Evolutionary conservation across 352 stramenopile genomes (phyloP).

Genomic region (Pythium scleroteichum): DNA sequence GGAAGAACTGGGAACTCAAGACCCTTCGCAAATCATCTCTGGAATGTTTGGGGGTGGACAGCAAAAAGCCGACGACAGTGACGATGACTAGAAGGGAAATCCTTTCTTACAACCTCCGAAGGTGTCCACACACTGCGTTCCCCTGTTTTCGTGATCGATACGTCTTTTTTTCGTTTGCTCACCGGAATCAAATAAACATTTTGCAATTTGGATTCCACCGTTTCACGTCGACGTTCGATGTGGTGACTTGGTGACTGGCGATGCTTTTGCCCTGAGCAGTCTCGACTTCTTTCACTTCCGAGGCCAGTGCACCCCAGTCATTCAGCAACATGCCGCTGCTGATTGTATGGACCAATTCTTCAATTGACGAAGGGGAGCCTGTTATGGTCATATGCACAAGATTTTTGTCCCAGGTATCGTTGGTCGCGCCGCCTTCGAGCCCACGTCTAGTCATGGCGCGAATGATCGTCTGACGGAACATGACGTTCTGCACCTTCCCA

Average conservation of each 20-base stretch:
- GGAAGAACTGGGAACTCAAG: conserved; percentile 75
- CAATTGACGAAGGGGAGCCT: conserved; percentile 38
- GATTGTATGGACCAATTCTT: conserved; percentile 52
- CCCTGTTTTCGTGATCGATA: no score
- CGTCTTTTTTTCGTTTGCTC: no score
- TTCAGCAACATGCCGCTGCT: conserved; percentile 54
- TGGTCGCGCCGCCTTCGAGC: conserved; percentile 62
- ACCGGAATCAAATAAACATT: conserved; percentile 83
- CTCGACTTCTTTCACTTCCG: conserved; percentile 48
- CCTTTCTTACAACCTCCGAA: no score
- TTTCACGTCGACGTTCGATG: conserved; percentile 56
- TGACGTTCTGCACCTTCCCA: conserved; percentile 78
- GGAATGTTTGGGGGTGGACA: conserved; percentile 73
- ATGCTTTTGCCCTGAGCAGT: conserved; percentile 34
- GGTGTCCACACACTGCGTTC: no score
- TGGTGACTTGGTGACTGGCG: conserved; percentile 70
- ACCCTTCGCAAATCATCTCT: conserved; percentile 66
- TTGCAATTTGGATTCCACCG: conserved; percentile 76
- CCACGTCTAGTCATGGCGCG: conserved; percentile 71
- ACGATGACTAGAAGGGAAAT: conserved; percentile 49
- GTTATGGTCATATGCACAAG: conserved; percentile 66
- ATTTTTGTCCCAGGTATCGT: conserved; percentile 54
- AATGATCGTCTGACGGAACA: conserved; percentile 84
- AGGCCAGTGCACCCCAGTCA: conserved; percentile 60
- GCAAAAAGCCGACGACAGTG: conserved; percentile 55